phyloP scores from a whole-genome alignment of 495 filamentous ascomycete genomes.

The Penicillium cinerascens region DNA sequence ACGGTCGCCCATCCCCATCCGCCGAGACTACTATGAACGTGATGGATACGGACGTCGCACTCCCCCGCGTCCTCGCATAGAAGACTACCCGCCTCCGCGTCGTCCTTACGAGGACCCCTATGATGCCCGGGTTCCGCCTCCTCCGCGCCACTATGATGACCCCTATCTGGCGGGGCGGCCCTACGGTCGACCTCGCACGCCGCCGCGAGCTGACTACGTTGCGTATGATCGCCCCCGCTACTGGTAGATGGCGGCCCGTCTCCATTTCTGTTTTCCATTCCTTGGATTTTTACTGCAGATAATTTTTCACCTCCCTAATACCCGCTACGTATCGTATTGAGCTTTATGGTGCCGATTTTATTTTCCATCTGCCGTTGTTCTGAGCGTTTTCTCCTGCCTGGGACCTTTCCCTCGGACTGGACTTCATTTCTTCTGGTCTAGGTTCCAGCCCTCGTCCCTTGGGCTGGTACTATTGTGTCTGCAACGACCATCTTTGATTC shows the following conservation, averaged over 20 bases:
- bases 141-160: conserved; percentile 45
- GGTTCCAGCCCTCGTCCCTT: background rate
- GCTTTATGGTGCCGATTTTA: conserved; percentile 22
- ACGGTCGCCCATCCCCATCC: conserved; percentile 66
- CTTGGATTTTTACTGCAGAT: conserved; percentile 11
- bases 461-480: background rate
- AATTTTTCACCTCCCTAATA: conserved; percentile 19
- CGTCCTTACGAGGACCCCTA: conserved; percentile 53
- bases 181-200: conserved; percentile 44
- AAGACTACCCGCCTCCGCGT: conserved; percentile 66
- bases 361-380: conserved; percentile 16
- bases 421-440: background rate
- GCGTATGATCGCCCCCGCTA: conserved; percentile 46
- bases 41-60: conserved; percentile 65
- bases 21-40: conserved; percentile 81
- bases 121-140: conserved; percentile 41
- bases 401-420: background rate
- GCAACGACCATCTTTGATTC: background rate
- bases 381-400: conserved; percentile 9
- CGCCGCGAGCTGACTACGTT: conserved; percentile 41
- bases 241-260: conserved; percentile 31
- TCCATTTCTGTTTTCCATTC: background rate
- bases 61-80: conserved; percentile 68
- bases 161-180: conserved; percentile 42
- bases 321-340: conserved; percentile 26